Evolutionary conservation across 176 grass and related monocot genomes (phyloP), one percentile per base, ranked within the genome.

Genomic region (Lolium rigidum): DNA sequence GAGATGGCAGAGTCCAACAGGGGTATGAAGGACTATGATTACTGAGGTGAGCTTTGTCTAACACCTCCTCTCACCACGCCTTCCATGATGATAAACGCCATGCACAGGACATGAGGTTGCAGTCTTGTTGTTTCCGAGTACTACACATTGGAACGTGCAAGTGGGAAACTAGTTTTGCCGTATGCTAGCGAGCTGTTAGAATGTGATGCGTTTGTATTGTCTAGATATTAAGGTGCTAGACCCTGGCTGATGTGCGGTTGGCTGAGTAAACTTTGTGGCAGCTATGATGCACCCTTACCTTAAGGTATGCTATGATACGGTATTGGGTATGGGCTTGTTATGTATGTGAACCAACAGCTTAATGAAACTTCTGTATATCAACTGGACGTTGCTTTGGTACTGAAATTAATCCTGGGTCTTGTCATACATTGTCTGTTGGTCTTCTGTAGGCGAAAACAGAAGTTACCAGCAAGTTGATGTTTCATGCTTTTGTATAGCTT

Each of bases 11-110:
- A 92, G 51, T 72, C 82, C 37, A 93, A 82, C 62, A 86, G 77
- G 44, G 95, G 95, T 74, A 80, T 95, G 15, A 92, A 90, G 52
- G 95, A 98, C 26, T 98, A 95, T 39, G 88, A 90, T 79, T 93
- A 93, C 68, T 95, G 41, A 93, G 68, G 66, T 86, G 51, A 11
- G 52, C 77, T 81, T 74, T 26, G 77, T 31, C 7, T 51, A 51
- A 35, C 49, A 76, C 24, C 10, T 31, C 1, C 25, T 54, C 1
- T 76, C 24, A 11, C 49, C 73, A 35, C 15, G 2, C 25, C 73
- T 22, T 15, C n/a, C 0, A 73, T 21, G 43, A 21, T 17, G 73
- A 35, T 35, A 10, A 10, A 52, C 2, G 72, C 13, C 24, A 31
- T 5, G 25, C 4, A 9, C 73, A 35, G 35, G 48, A 10, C 25